Evolutionary conservation across 2,329 filamentous ascomycete species (phyloP), one percentile per base, ranked within the genome.

Genomic region (Esteya vermicola): DNA sequence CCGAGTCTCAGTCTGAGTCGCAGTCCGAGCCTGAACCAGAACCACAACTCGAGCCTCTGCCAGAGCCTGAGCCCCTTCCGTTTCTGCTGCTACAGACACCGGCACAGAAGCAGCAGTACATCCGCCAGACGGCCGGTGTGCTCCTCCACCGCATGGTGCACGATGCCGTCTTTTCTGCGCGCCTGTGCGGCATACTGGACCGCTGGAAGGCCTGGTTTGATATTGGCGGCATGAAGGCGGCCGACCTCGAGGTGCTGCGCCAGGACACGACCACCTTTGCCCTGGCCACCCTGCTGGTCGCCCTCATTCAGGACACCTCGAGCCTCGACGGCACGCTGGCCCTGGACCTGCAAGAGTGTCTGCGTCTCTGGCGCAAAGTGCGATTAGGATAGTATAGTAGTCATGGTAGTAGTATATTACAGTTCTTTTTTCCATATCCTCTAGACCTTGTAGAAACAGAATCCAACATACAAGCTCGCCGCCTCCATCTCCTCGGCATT

Each of bases 371-470:
- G 70, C 65, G 58, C 45, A 64, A 61, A 39, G 67, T 74, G 9
- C 55, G 70, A 34, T 52, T 73, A 12, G 70, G 70, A 2, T 51
- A 23, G 41, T 12, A 6, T 9, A 4, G 20, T 4, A 31, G n/a
- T 16, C 8, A 31, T 13, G 12, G 9, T 14, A 16, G 18, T 31
- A 8, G 18, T 10, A 31, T n/a, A 31, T 16, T 31, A 31, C 13
- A n/a, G n/a, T n/a, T n/a, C 28, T 14, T 14, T 8, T 16, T 16
- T 16, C 28, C 14, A 31, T 26, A 8, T 26, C 14, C 10, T 20
- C 34, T 46, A 91, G 34, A 93, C 85, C 66, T 95, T 94, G 62
- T 95, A 93, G 60, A 96, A 96, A 63, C 86, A 94, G 54, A 96
- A 96, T 2, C 84, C 88, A 51, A 93, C 75, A 54, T 96, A 96